Base-by-base conservation (phyloP, 306 rosid genomes). In the Casuarina cunninghamiana region DNA sequence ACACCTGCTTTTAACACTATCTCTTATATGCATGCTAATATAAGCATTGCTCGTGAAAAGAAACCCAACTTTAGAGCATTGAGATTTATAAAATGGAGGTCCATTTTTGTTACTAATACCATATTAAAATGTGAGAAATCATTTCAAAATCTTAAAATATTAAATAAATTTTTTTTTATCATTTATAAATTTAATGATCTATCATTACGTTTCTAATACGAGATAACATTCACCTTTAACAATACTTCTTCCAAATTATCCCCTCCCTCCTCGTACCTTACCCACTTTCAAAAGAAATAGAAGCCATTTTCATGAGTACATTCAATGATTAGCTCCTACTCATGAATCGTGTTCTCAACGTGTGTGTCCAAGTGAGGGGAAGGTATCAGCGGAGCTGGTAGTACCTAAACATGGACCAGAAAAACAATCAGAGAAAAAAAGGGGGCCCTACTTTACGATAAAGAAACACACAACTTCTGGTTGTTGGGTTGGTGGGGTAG, bases 291-390 rank as follows among this genome's bases (percentile, higher is more conserved):
- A 26, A 26, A 26, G 32, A 26, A 26, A 32, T 3, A 58, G 32
- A 9, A 57, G 63, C 12, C 62, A 37, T 50, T 71, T 51, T 76
- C 42, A 69, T 12, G 46, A 15, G 71, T 54, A 37, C 82, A 45
- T 12, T 45, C 69, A 38, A 79, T 70, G 35, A 42, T 55, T 72
- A 73, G 69, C 39, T 62, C 82, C 74, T 58, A 55, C 71, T 80
- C 77, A 71, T 53, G 55, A 38, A 75, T 65, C 50, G 46, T 74
- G 57, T 38, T 15, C 35, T 49, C 17, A 42, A 26, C 32, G 7
- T 7, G 50, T 7, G 50, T 19, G 45, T 26, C 32, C 32, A 58
- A 3, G 17, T 41, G 41, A 2, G 35, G 43, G n/a, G 74, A 43
- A 26, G 15, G 41, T 39, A 4, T 55, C 43, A 48, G 58, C 62